Base-by-base conservation (phyloP, 345 rosid species). In the Heritiera fomes region DNA sequence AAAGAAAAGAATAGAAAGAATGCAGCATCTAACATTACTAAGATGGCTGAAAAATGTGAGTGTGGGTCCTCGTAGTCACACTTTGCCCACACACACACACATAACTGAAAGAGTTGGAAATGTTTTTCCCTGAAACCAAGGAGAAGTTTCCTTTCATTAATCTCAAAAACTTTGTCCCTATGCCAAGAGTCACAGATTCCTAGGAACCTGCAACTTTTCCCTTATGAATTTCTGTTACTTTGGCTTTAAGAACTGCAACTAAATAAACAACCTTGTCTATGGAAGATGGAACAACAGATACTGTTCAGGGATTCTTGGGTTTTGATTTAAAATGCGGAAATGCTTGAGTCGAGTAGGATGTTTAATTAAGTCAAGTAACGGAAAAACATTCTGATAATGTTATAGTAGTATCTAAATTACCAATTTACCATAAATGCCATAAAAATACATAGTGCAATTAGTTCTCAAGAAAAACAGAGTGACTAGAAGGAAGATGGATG, bases 81-180 rank as follows among this genome's bases (percentile, higher is more conserved):
- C 52, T 67, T 69, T 69, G 73, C 46, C 55, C 12, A 28, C 1
- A 47, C 40, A 5, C 10, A 47, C 40, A 5, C 10, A 12, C 10
- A 46, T 23, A 69, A 46, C 12, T 23, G 58, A 28, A 46, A 69
- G n/a, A 6, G n/a, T 40, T n/a, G n/a, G 8, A 47, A 69, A 69
- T 23, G 4, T 11, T 20, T 41, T 74, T 74, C 77, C 18, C 56
- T 60, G 58, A 75, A 75, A 43, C 77, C 55, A 56, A 75, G 67
- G 78, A 58, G 78, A 75, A 75, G 45, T 61, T 75, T 75, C 70
- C 14, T 75, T 75, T 14, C 9, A 23, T 73, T 71, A 28, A 7
- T 70, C 75, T 28, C 20, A 6, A 49, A 28, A 59, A 14, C 20
- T 7, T 28, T 70, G 74, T 70, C 74, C 14, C n/a, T 7, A 14